Evolutionary conservation across 1,139 yeast species (phyloP).

Genomic region (Pichia sp.): DNA sequence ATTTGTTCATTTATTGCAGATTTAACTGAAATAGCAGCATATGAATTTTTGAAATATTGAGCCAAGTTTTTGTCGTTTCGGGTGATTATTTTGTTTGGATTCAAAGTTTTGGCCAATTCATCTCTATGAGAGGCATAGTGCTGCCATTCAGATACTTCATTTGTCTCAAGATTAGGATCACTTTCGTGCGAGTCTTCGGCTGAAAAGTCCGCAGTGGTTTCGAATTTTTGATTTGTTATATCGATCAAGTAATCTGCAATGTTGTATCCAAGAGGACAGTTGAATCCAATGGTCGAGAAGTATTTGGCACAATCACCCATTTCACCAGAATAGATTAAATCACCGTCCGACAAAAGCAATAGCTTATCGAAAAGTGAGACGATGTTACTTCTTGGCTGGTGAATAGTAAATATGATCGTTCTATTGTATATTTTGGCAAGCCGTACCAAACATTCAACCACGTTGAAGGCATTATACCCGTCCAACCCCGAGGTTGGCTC

Average conservation of each 20-base stretch:
- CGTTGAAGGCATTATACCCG: conserved; percentile 89
- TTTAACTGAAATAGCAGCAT: conserved; percentile 30
- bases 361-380: conserved; percentile 85
- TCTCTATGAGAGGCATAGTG: conserved; percentile 84
- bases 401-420: conserved; percentile 88
- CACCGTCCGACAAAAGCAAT: conserved; percentile 77
- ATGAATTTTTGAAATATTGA: conserved; percentile 27
- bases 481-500: conserved; percentile 96
- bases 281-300: conserved; percentile 69
- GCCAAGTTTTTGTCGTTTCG: conserved; percentile 21
- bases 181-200: conserved; percentile 38
- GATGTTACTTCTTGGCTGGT: conserved; percentile 96
- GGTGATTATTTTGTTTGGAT: conserved; percentile 13
- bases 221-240: conserved; percentile 63
- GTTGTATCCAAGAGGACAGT: conserved; percentile 85
- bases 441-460: conserved; percentile 75
- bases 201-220: conserved; percentile 18
- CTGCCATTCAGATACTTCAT: conserved; percentile 81
- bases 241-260: conserved; percentile 92
- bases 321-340: conserved; percentile 82
- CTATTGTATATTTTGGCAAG: conserved; percentile 77
- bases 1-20: conserved; percentile 31
- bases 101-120: conserved; percentile 41
- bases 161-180: conserved; percentile 40
- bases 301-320: conserved; percentile 67